Conservation (phyloP, 352 stramenopile genomes). For the Pythium vanterpoolii region DNA sequence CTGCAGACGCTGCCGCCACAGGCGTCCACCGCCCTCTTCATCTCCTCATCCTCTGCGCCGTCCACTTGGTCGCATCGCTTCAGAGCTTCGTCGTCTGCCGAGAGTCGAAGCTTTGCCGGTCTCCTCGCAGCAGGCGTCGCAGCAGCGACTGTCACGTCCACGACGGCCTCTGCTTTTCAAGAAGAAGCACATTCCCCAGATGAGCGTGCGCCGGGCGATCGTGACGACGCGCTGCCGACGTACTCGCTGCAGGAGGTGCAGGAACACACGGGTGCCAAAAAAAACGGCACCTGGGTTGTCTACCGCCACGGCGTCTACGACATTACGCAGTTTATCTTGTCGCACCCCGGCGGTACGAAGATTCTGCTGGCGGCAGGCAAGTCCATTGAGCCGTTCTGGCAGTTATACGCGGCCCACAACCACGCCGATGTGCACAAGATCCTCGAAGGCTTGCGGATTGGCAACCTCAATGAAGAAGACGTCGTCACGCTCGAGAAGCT, state of each 20-base stretch:
- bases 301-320: conserved; percentile 95
- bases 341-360: conserved; percentile 91
- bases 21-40: not conserved
- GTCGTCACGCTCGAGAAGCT: conserved; percentile 85
- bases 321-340: conserved; percentile 94
- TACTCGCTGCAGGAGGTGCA: conserved; percentile 72
- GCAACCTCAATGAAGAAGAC: conserved; percentile 85
- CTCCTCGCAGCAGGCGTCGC: conserved; percentile 2
- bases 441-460: conserved; percentile 89
- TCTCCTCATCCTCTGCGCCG: not conserved
- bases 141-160: not conserved
- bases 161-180: conserved; percentile 22
- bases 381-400: conserved; percentile 93
- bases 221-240: conserved; percentile 47
- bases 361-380: conserved; percentile 86
- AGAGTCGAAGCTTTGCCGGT: not conserved
- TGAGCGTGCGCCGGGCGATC: conserved; percentile 26
- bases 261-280: conserved; percentile 63
- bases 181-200: not conserved
- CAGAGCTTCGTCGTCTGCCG: not conserved
- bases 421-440: conserved; percentile 90
- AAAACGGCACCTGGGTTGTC: conserved; percentile 90
- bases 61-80: not conserved
- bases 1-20: conserved; percentile 3
- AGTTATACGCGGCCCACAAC: conserved; percentile 96